Percentiles rank a stretch among this genome's conserved stretches.
These are phyloP conservation scores for Taphrina flavorubra DNA, from an alignment of 1,139 yeast species.

Conservation along the genomic window DNA sequence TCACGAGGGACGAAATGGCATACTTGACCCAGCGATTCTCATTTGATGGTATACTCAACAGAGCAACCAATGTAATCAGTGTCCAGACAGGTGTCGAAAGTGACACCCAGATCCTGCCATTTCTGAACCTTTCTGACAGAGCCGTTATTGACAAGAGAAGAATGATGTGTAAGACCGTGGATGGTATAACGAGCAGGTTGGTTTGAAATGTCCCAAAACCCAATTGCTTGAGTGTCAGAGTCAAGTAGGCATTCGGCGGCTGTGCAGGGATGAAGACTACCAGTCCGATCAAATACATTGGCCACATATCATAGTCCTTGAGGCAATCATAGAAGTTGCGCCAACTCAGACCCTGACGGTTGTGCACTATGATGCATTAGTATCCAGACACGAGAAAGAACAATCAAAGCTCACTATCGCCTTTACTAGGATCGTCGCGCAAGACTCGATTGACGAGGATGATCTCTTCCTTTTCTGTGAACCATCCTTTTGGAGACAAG, in stretches of 20 bases:
- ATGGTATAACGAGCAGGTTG: conserved; percentile 53
- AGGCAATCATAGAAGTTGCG: conserved; percentile 56
- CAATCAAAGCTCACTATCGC: conserved; percentile 50
- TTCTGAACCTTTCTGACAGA: conserved; percentile 54
- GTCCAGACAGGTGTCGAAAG: conserved; percentile 43
- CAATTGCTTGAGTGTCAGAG: conserved; percentile 59
- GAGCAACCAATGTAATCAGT: conserved; percentile 12
- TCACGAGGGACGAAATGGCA: conserved; percentile 57
- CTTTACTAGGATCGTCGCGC: conserved; percentile 70
- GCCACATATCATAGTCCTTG: conserved; percentile 64
- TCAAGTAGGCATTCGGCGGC: conserved; percentile 60
- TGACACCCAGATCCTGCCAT: conserved; percentile 51
- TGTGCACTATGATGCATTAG: conserved; percentile 56
- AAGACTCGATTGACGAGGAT: conserved; percentile 66
- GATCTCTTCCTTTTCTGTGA: conserved; percentile 62
- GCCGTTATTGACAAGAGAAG: conserved; percentile 54
- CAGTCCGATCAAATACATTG: conserved; percentile 61
- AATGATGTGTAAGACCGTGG: conserved; percentile 54
- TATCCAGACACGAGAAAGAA: not conserved
- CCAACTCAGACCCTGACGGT: conserved; percentile 61
- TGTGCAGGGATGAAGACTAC: conserved; percentile 55
- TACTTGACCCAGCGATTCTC: conserved; percentile 62
- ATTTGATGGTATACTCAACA: conserved; percentile 45
- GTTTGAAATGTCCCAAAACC: conserved; percentile 65
- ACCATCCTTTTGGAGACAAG: conserved; percentile 65